Base-by-base conservation (phyloP, 1,284 basidiomycete genomes). In the Leccinum pachyderme region DNA sequence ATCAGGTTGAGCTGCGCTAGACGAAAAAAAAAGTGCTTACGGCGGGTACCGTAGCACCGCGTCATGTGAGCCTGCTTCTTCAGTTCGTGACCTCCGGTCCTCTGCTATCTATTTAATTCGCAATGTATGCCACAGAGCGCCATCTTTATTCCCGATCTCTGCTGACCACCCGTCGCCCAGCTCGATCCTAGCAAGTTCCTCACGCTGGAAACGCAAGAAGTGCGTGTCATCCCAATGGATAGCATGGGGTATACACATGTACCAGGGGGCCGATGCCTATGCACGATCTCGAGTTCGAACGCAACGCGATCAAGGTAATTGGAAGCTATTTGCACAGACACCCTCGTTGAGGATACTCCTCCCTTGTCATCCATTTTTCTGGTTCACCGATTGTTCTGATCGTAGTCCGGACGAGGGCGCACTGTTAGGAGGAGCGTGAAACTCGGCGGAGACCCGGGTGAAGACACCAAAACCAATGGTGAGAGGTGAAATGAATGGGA, bases 171-270 rank as follows among this genome's bases (percentile, higher is more conserved):
- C 22, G 7, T n/a, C 18, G n/a, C 39, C 15, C 24, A 63, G 65
- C 65, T 67, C 61, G 67, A 66, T 60, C 47, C 56, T 51, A 46
- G 54, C 47, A 57, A 68, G 41, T 73, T 72, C 60, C 53, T 68
- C 41, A 52, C 59, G 5, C 66, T 70, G 33, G 59, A 73, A 7
- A 62, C 70, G 2, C 69, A 72, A 57, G 82, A 83, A 69, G 81
- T 75, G 0, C 74, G 78, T 22, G 77, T 84, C 47, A 80, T 85
- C 48, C 80, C 82, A 1, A 71, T 82, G 70, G 74, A 72, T 22
- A 67, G 84, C 44, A 66, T 69, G 0, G 70, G 72, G 15, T 84
- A 81, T 59, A 72, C 73, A 0, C 68, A 69, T 5, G 73, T 76
- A 18, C 18, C 18, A 18, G 18, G 1, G 70, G 71, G 1, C 49